These are phyloP conservation scores for Neonectria punicea DNA, from an alignment of 2,329 filamentous ascomycete genomes.

Conservation along the genomic window DNA sequence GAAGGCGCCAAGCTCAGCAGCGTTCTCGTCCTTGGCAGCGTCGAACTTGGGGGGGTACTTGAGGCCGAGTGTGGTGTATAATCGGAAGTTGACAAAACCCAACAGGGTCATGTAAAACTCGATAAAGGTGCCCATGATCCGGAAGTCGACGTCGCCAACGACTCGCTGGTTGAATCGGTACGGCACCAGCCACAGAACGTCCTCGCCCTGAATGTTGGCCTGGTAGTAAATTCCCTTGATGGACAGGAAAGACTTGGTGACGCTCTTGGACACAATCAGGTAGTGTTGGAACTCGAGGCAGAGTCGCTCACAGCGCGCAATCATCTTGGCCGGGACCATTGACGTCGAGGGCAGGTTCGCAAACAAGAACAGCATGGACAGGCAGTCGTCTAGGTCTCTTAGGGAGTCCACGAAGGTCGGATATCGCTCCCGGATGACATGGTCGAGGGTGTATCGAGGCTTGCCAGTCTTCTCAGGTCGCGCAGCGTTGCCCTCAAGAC, in stretches of 20 bases:
- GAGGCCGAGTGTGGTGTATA: conserved; percentile 90
- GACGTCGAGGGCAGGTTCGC: conserved; percentile 93
- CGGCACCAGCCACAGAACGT: conserved; percentile 95
- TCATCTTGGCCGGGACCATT: conserved; percentile 92
- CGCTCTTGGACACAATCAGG: conserved; percentile 88
- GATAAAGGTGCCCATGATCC: conserved; percentile 99
- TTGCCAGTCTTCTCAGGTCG: conserved; percentile 91
- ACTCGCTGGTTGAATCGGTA: conserved; percentile 98
- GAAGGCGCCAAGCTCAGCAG: conserved; percentile 90
- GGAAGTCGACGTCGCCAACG: conserved; percentile 93
- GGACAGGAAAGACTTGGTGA: conserved; percentile 95
- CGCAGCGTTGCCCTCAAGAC: conserved; percentile 86
- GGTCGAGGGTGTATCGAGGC: conserved; percentile 90
- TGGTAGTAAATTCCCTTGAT: conserved; percentile 99
- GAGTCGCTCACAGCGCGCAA: conserved; percentile 91
- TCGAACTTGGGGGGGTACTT: conserved; percentile 98
- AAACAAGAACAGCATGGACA: conserved; percentile 97
- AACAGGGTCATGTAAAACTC: conserved; percentile 98
- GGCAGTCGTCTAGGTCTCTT: conserved; percentile 93
- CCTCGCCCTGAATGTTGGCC: conserved; percentile 95
- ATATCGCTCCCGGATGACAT: conserved; percentile 98
- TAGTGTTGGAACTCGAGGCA: conserved; percentile 98
- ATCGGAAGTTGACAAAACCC: conserved; percentile 93
- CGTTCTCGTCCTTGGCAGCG: conserved; percentile 84
- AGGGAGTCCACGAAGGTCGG: conserved; percentile 96